Conservation (phyloP, 1,139 yeast genomes). For the Yamadazyma diospyri region DNA sequence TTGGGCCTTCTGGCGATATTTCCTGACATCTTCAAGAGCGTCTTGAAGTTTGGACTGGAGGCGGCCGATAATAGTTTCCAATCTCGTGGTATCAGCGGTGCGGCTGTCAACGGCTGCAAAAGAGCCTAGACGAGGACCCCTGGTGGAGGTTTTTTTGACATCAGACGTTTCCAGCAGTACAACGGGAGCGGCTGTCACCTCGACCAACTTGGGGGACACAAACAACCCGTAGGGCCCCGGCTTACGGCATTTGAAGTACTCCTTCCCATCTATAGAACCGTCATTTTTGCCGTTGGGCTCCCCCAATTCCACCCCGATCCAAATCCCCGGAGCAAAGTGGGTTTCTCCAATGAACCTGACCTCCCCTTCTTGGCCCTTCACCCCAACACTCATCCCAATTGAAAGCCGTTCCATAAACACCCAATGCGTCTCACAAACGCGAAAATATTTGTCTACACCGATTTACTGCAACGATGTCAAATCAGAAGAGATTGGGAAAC, state of each 20-base stretch:
- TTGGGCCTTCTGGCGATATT: slow-evolving; percentile 19
- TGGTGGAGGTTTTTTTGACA: background rate
- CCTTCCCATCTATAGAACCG: slow-evolving; percentile 64
- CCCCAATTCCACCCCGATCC: slow-evolving; percentile 80
- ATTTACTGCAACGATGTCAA: slow-evolving; percentile 5
- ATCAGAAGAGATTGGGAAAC: slow-evolving; percentile 26
- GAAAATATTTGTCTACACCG: slow-evolving; percentile 1
- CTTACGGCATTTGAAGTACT: slow-evolving; percentile 54
- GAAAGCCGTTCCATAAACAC: slow-evolving; percentile 3
- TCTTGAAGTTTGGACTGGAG: slow-evolving; percentile 40
- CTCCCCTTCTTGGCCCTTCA: slow-evolving; percentile 41
- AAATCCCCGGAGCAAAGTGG: slow-evolving; percentile 57
- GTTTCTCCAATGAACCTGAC: slow-evolving; percentile 53
- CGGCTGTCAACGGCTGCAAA: background rate
- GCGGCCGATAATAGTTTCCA: slow-evolving; percentile 25
- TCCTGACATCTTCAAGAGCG: slow-evolving; percentile 27
- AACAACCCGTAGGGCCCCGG: slow-evolving; percentile 56
- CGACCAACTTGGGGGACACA: slow-evolving; percentile 33
- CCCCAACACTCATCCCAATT: slow-evolving; percentile 38
- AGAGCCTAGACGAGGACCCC: too few relatives aligned
- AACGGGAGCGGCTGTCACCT: slow-evolving; percentile 1
- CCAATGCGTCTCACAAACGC: slow-evolving; percentile 1
- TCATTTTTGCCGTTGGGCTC: slow-evolving; percentile 70
- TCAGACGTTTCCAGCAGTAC: too few relatives aligned
- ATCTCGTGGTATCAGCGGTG: background rate